Evolutionary conservation across 441 rosid genomes (phyloP), one percentile per base, ranked within the genome.

Genomic region (Raphanus hybrid): DNA sequence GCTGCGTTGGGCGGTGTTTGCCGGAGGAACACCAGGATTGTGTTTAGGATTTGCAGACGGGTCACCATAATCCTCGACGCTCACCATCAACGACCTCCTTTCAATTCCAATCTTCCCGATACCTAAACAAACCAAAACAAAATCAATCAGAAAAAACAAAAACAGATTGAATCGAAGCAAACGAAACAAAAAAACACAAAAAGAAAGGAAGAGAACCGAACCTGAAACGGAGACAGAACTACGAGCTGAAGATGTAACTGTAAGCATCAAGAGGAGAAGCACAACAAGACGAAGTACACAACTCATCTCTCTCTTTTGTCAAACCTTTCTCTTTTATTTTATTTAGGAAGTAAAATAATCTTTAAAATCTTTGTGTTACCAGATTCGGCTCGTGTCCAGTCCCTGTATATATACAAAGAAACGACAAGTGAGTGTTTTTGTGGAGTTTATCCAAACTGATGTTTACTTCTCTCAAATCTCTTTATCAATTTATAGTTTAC

Each of bases 21-120:
- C 77, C 54, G 83, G 83, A 71, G 83, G 83, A 41, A 67, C 77
- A 26, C 61, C 65, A 55, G 83, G 83, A 61, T 80, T 11, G 43
- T 80, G 83, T 71, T 71, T 80, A 0, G 83, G 83, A 41, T 80
- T 80, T n/a, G 83, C 83, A 52, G 83, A 80, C 0, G 83, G 83
- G 61, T 80, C 76, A 75, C 67, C 48, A 26, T 80, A 80, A 37
- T 80, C 83, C 14, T 66, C 70, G 11, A 75, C 77, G 61, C 23
- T 74, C 68, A 64, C 82, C 54, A 67, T 41, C 77, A 75, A 75
- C 16, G 43, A 60, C 55, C 74, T 80, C 41, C 68, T 55, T 34
- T 23, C 57, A 14, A n/a, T 15, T 65, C 23, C 71, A 35, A 20
- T 35, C 60, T 68, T 48, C 16, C 3, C 73, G 58, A 71, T 43